phyloP scores from a whole-genome alignment of 257 asterid species.

The Paraleonurus japonicus region DNA sequence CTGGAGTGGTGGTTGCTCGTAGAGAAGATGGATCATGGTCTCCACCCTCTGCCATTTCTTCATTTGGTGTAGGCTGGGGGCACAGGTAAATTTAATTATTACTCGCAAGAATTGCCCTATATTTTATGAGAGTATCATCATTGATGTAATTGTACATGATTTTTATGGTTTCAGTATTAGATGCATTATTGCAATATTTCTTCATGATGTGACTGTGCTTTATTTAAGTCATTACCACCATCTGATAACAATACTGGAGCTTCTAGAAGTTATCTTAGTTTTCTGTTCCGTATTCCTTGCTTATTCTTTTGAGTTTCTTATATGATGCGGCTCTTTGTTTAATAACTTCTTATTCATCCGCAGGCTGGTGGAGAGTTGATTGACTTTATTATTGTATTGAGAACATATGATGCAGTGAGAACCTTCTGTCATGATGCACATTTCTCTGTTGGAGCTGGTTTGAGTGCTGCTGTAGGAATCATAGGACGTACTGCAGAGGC shows the following conservation, averaged over 20 bases:
- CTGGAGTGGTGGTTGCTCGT: constrained; percentile 89
- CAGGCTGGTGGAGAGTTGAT: constrained; percentile 99
- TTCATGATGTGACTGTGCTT: background rate
- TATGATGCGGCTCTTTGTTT: no score
- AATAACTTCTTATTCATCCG: constrained; percentile 18
- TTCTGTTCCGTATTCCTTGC: background rate
- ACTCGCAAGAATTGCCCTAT: constrained; percentile 6
- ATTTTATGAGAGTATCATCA: background rate
- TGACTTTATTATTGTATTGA: constrained; percentile 79
- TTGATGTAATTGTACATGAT: background rate
- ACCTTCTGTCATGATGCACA: constrained; percentile 75
- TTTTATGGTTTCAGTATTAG: background rate
- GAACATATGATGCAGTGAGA: constrained; percentile 76
- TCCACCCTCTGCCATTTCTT: constrained; percentile 94
- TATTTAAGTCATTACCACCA: background rate
- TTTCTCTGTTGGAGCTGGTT: constrained; percentile 88
- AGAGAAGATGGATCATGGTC: constrained; percentile 98
- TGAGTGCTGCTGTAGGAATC: constrained; percentile 82
- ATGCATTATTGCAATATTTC: background rate
- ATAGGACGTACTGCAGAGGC: constrained; percentile 97
- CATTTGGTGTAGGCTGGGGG: constrained; percentile 99
- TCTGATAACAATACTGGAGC: constrained; percentile 3
- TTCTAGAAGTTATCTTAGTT: background rate
- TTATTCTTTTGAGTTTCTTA: background rate
- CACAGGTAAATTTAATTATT: constrained; percentile 61